Evolutionary conservation across 768 basidiomycete genomes (phyloP).

Genomic region (Leccinellum rugosiceps): DNA sequence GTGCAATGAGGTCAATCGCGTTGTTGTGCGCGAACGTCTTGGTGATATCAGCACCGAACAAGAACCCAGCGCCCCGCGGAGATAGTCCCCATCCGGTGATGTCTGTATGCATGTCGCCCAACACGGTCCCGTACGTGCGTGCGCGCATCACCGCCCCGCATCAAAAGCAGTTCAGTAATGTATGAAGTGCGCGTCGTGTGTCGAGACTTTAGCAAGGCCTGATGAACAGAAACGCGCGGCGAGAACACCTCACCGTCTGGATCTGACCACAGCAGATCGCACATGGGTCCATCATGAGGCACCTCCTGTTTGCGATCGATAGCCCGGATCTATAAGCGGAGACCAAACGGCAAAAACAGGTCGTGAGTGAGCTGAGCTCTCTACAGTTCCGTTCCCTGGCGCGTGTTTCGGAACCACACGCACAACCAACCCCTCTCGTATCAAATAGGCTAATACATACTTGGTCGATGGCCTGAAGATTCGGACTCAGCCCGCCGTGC

Average conservation of each 20-base stretch:
- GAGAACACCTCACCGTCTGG: conserved; percentile 70
- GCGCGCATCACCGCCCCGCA: background rate
- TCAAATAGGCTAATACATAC: conserved; percentile 40
- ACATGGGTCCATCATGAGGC: conserved; percentile 98
- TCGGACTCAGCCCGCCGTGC: conserved; percentile 93
- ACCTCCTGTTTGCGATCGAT: conserved; percentile 98
- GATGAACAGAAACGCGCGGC: conserved; percentile 2
- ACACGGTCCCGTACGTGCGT: background rate
- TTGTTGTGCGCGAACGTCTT: conserved; percentile 89
- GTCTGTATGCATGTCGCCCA: conserved; percentile 41
- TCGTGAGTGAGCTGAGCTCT: conserved; percentile 16
- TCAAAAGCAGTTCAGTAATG: background rate
- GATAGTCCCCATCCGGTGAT: conserved; percentile 95
- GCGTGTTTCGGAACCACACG: conserved; percentile 18
- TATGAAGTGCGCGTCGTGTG: background rate
- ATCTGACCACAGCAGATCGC: conserved; percentile 98
- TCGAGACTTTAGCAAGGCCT: conserved; percentile 10
- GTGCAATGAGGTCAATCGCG: conserved; percentile 89
- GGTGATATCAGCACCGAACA: conserved; percentile 92
- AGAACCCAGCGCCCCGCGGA: conserved; percentile 94
- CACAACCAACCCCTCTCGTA: background rate
- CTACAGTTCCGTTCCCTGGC: background rate
- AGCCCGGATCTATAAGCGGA: conserved; percentile 67
- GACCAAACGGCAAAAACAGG: conserved; percentile 16
- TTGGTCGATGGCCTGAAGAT: conserved; percentile 83